These are phyloP conservation scores for Salvia rosmarinus DNA, from an alignment of 257 asterid species.

Conservation along the genomic window DNA sequence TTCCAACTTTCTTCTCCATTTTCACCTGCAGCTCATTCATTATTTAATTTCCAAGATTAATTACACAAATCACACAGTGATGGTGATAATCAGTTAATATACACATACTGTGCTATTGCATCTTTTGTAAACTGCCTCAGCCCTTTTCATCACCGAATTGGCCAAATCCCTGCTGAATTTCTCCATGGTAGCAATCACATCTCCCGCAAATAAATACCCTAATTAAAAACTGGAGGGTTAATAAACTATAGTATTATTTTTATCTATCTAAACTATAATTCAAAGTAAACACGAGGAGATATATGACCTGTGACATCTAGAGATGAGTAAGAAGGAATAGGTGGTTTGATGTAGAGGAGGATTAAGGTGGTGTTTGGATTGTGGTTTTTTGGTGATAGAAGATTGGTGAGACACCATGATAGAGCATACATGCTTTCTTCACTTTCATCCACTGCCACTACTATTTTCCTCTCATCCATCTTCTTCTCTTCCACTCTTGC, in stretches of 20 bases:
- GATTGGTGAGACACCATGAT: constrained; percentile 65
- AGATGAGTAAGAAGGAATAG: constrained; percentile 50
- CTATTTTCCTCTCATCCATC: constrained; percentile 33
- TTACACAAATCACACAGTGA: background rate
- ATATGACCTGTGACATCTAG: constrained; percentile 45
- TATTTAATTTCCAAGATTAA: background rate
- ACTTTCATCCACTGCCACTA: constrained; percentile 75
- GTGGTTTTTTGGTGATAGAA: constrained; percentile 27
- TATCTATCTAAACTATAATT: no score
- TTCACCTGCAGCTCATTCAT: constrained; percentile 34
- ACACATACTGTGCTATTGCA: constrained; percentile 33
- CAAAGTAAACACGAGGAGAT: no score
- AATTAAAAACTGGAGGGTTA: no score
- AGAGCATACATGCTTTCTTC: constrained; percentile 72
- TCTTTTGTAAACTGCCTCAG: constrained; percentile 46
- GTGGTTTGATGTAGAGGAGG: constrained; percentile 64
- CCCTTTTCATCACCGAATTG: constrained; percentile 57
- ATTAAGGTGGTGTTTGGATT: constrained; percentile 40
- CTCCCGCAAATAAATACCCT: constrained; percentile 50
- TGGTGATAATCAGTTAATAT: no score
- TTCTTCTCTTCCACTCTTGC: no score
- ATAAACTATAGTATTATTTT: background rate
- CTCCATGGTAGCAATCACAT: constrained; percentile 46
- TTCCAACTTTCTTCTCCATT: constrained; percentile 63
- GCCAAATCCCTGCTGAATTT: constrained; percentile 46